A percentile compares a stretch with the other conserved stretches of the same genome.
Conservation (phyloP, 1,284 basidiomycete species). For the Apiotrichum akiyoshidainum region DNA sequence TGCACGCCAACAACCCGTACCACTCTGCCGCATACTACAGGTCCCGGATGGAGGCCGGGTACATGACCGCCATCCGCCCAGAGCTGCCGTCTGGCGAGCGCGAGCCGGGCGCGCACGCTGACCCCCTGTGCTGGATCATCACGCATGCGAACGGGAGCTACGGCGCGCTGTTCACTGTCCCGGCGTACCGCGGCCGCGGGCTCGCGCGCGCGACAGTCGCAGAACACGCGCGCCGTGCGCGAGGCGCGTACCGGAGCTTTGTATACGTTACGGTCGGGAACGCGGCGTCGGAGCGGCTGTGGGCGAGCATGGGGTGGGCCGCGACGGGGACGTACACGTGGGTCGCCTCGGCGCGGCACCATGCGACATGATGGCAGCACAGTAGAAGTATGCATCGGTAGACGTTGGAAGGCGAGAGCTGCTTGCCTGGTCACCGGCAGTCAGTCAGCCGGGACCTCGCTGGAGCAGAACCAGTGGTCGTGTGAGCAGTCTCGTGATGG, state of each 20-base stretch:
- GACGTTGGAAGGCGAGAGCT: too few relatives aligned
- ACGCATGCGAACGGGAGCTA: constrained; percentile 24
- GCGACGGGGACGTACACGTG: constrained; percentile 20
- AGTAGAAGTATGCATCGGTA: too few relatives aligned
- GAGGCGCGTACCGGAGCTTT: constrained; percentile 5
- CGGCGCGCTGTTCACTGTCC: constrained; percentile 29
- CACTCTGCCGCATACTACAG: constrained; percentile 12
- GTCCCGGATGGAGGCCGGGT: background rate
- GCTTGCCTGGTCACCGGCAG: too few relatives aligned
- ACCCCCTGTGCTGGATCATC: constrained; percentile 26
- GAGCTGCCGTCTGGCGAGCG: too few relatives aligned
- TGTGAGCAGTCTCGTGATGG: too few relatives aligned
- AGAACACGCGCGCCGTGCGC: constrained; percentile 5
- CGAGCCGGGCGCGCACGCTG: constrained; percentile 14
- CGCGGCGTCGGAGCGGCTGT: constrained; percentile 21
- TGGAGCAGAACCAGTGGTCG: too few relatives aligned
- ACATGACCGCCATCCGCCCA: constrained; percentile 6
- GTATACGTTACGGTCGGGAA: constrained; percentile 23
- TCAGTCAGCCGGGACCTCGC: too few relatives aligned
- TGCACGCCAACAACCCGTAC: background rate
- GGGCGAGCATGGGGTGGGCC: constrained; percentile 25
- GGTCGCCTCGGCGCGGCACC: background rate
- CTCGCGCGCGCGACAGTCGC: constrained; percentile 23
- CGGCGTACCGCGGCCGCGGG: constrained; percentile 23
- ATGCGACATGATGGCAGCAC: too few relatives aligned